These are phyloP conservation scores for Schizosaccharomyces cryophilus DNA, from an alignment of 805 yeast species.

Conservation along the genomic window DNA sequence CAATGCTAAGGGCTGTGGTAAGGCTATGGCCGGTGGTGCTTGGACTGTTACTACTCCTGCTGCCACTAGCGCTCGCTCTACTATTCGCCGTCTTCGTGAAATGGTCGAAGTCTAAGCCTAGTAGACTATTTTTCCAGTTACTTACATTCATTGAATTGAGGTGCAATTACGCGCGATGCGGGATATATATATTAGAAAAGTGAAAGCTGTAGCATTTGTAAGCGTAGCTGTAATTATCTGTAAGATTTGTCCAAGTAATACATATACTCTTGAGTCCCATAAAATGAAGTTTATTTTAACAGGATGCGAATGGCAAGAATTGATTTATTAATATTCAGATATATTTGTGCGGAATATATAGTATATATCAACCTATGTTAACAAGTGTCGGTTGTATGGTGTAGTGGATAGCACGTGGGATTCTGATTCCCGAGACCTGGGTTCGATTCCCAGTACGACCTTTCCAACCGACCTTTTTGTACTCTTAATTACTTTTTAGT, in stretches of 20 bases:
- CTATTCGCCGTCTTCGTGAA: conserved; percentile 99
- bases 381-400: neutral
- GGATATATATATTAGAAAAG: no score
- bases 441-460: conserved; percentile 2
- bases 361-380: neutral
- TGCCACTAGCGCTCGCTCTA: conserved; percentile 99
- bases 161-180: neutral
- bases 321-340: no score
- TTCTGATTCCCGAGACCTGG: conserved; percentile 2
- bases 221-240: neutral
- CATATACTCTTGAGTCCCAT: no score
- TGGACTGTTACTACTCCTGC: conserved; percentile 97
- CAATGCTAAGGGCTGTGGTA: conserved; percentile 48
- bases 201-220: neutral
- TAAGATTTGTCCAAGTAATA: no score
- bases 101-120: conserved; percentile 82
- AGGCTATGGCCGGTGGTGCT: conserved; percentile 99
- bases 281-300: no score
- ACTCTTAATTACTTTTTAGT: no score
- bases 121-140: neutral
- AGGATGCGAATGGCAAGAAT: no score
- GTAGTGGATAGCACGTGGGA: neutral
- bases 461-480: neutral
- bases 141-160: neutral
- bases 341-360: no score